Percentiles rank a stretch among this genome's conserved stretches.
Conservation (phyloP, 148 eudicot genomes). For the Camellia granthamiana region DNA sequence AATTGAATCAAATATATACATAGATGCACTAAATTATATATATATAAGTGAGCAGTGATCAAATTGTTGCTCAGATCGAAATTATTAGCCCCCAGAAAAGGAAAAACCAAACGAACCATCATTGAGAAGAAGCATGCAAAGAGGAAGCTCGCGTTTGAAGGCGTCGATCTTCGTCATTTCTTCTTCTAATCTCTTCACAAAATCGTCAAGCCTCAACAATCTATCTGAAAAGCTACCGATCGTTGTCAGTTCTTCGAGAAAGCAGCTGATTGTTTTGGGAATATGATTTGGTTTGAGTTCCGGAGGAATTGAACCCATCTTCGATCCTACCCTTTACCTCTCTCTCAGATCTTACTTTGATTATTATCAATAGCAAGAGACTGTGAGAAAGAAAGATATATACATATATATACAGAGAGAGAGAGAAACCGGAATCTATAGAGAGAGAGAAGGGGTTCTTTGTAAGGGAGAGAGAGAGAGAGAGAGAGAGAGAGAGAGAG, state of each 20-base stretch:
- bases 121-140: conserved; percentile 55
- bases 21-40: no score
- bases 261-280: conserved; percentile 33
- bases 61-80: no score
- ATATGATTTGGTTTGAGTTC: conserved; percentile 41
- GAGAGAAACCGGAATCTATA: background rate
- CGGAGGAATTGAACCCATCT: conserved; percentile 44
- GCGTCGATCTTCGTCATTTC: conserved; percentile 63
- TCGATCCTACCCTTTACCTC: background rate
- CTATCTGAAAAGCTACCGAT: conserved; percentile 36
- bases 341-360: background rate
- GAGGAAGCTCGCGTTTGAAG: conserved; percentile 72
- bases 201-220: conserved; percentile 38
- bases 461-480: background rate
- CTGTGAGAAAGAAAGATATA: no score
- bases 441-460: background rate
- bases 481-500: conserved; percentile 14
- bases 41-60: no score
- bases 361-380: background rate
- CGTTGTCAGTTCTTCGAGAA: conserved; percentile 34
- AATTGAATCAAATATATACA: no score
- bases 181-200: conserved; percentile 43
- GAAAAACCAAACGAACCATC: conserved; percentile 49
- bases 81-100: background rate
- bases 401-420: background rate